A percentile compares a stretch with the other conserved stretches of the same genome.
These are phyloP conservation scores for Aspergillus sojae DNA, from an alignment of 2,329 filamentous ascomycete genomes.

Conservation along the genomic window DNA sequence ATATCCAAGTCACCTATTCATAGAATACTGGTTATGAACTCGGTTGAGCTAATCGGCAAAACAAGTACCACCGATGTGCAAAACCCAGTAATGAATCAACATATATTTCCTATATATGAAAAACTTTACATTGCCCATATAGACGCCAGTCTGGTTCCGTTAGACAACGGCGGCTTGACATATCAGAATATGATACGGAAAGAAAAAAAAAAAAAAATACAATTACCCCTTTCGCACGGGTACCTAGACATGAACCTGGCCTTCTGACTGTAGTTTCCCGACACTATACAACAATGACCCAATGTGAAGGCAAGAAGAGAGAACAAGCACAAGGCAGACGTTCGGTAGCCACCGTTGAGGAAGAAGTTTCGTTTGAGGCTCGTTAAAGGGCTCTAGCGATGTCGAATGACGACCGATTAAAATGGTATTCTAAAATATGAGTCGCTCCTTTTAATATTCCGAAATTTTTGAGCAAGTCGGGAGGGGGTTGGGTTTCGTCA, in stretches of 20 bases:
- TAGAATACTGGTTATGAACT: neutral
- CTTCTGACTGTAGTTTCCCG: slow-evolving; percentile 3
- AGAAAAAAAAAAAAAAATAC: neutral
- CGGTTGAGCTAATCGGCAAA: neutral
- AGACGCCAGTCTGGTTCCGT: neutral
- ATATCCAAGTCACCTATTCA: neutral
- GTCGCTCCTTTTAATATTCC: neutral
- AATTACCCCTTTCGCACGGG: neutral
- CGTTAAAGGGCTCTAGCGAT: slow-evolving; percentile 8
- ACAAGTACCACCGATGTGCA: neutral
- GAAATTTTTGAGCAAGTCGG: slow-evolving; percentile 11
- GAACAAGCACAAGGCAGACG: slow-evolving; percentile 1
- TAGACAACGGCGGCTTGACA: neutral
- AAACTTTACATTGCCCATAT: neutral
- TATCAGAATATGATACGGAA: neutral
- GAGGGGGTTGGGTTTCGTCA: slow-evolving; percentile 11
- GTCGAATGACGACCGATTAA: slow-evolving; percentile 14
- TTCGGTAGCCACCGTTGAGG: neutral
- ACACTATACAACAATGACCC: slow-evolving; percentile 18
- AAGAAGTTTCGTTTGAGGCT: neutral
- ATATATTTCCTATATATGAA: slow-evolving; percentile 5
- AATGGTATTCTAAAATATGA: slow-evolving; percentile 3
- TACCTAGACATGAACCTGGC: neutral
- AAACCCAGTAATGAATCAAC: neutral
- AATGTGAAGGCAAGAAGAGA: slow-evolving; percentile 12